Base-by-base conservation (phyloP, 2,329 filamentous ascomycete species). In the Sporothrix globosa region DNA sequence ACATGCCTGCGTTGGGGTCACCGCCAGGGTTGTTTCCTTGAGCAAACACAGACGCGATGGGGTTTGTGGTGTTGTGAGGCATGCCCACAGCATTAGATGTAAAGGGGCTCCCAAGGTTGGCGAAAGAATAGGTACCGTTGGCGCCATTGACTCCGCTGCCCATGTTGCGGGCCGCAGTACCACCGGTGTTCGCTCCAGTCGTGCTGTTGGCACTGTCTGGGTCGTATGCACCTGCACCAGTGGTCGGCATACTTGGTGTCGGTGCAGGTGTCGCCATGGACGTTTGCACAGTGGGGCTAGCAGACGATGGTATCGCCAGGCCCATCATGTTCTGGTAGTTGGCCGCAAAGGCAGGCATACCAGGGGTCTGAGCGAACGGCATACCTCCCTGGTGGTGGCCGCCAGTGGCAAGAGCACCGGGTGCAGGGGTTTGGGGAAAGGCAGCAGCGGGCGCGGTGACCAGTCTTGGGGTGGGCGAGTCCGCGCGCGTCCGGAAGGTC, bases 401-500 rank as follows among this genome's bases (percentile, higher is more conserved):
- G 52, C 24, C 52, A 7, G n/a, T 46, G 39, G n/a, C 58, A 27
- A 21, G 17, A 46, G n/a, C 10, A 17, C 58, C n/a, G 21, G 58
- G n/a, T 5, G 39, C 58, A 14, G 58, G 56, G 14, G n/a, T 63
- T 11, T 44, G 30, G 3, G 54, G 30, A 21, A 50, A 19, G 19
- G 48, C 48, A 17, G 19, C 39, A 5, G n/a, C n/a, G 13, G 58
- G 41, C 10, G 56, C 68, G 9, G 56, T 17, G 34, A 68, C 50
- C 3, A 72, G 41, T 14, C 27, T 39, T n/a, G 70, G 68, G n/a
- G 46, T 48, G 1, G 70, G 68, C 24, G 70, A 65, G 27, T 65
- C 54, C 0, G 69, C 69, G 6, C 30, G 48, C 2, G 56, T 70
- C 13, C 60, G 67, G 50, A 67, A 66, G 0, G 65, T 58, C 44